Evolutionary conservation across 225 moss, liverwort and hornwort genomes (phyloP), one percentile per base, ranked within the genome.

Genomic region (Bryum argenteum): DNA sequence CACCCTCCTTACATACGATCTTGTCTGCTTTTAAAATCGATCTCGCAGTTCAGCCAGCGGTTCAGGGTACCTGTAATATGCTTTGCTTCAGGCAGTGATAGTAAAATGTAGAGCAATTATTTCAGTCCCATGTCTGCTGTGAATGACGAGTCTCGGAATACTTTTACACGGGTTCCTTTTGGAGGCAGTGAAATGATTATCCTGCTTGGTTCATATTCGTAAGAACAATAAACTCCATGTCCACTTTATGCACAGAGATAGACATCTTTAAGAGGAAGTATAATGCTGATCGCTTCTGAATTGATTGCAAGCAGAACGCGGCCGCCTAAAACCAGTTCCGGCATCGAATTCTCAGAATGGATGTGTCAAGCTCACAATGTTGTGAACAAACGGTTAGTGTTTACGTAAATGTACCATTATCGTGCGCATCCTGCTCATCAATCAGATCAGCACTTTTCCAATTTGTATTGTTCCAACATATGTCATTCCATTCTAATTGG

Each of bases 311-410:
- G 61, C 89, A 97, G 94, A 89, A 67, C 74, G 51, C 71, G 86
- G 83, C 89, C 92, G 3, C 88, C 94, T 8, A 89, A 86, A 28
- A 76, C 89, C 50, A 79, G 66, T 7, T 89, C 98, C 19, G 81
- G 91, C 65, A n/a, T 73, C 6, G 85, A 88, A 10, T 75, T 94
- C 0, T 61, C 71, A 12, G 87, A 92, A 72, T 98, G 98, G 98
- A 92, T 98, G 92, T 98, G 94, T 75, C 78, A 85, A 70, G 92
- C 82, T 44, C 98, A 98, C 74, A 98, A 98, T 71, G 80, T 98
- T 40, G 98, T 98, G 54, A 98, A 98, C 65, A 89, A 94, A 83
- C 94, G 94, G 97, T 94, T 69, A 63, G 71, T 57, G n/a, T 21
- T 15, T 11, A 15, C 12, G 15, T 55, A 5, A 39, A 69, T 14